These are phyloP conservation scores for Sugiyamaella grinbergsii DNA, from an alignment of 1,139 yeast genomes.

Conservation along the genomic window DNA sequence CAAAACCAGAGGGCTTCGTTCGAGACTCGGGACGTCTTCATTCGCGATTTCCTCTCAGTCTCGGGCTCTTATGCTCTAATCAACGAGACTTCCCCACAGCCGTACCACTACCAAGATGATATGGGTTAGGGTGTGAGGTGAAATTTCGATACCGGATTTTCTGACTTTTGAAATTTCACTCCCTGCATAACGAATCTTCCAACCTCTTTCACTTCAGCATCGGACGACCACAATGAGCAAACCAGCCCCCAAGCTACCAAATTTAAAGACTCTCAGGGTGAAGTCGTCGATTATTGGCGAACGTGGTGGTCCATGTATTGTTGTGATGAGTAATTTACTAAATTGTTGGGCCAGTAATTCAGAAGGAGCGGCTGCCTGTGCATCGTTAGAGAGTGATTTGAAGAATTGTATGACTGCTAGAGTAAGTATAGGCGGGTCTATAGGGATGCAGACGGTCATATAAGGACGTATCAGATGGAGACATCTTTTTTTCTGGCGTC, in stretches of 20 bases:
- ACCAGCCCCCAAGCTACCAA: conserved; percentile 56
- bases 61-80: background rate
- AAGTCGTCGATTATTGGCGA: conserved; percentile 63
- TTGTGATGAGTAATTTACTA: conserved; percentile 78
- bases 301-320: conserved; percentile 69
- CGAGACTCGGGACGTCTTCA: no score
- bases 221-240: conserved; percentile 31
- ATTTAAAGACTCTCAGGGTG: conserved; percentile 72
- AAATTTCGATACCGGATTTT: background rate
- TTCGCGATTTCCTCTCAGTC: background rate
- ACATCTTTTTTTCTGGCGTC: no score
- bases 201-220: background rate
- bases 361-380: conserved; percentile 72
- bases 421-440: conserved; percentile 28
- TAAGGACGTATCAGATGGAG: no score
- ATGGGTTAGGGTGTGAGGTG: conserved; percentile 3
- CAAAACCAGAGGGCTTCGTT: no score
- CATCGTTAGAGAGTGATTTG: conserved; percentile 58
- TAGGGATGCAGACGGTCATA: conserved; percentile 16
- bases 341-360: conserved; percentile 98
- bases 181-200: background rate
- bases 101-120: background rate
- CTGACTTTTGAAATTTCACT: conserved; percentile 6
- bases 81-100: no score
- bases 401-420: conserved; percentile 55